These are phyloP conservation scores for Neurospora sp. DNA, from an alignment of 495 filamentous ascomycete genomes.

Conservation along the genomic window DNA sequence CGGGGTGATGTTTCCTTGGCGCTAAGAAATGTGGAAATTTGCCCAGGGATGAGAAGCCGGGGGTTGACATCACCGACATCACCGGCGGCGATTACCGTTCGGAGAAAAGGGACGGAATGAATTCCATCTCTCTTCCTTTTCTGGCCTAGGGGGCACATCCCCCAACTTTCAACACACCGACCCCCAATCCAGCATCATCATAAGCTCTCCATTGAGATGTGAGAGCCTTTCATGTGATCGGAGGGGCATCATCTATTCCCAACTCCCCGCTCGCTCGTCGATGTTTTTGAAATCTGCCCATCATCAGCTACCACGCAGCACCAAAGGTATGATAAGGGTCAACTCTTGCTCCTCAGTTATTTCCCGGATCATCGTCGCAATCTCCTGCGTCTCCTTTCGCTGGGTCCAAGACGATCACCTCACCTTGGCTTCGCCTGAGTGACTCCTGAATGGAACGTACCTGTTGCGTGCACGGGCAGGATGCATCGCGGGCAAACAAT, in stretches of 20 bases:
- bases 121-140: not conserved
- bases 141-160: not conserved
- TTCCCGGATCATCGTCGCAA: not conserved
- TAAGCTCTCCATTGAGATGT: not conserved
- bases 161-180: not conserved
- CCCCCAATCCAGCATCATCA: not conserved
- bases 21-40: conserved; percentile 1
- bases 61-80: conserved; percentile 5
- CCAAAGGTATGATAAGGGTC: not conserved
- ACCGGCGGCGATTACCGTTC: conserved; percentile 6
- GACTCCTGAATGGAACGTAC: not conserved
- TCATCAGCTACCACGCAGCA: not conserved
- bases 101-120: conserved; percentile 2
- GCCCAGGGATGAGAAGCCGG: not conserved
- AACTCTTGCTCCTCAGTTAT: not conserved
- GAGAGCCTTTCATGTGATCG: conserved; percentile 7
- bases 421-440: not conserved
- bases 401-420: not conserved
- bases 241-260: not conserved
- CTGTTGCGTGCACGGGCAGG: not conserved
- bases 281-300: not conserved
- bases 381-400: not conserved
- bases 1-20: conserved; percentile 12
- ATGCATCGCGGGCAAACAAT: not conserved
- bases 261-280: not conserved